A percentile compares a stretch with the other conserved stretches of the same genome.
These are phyloP conservation scores for Termitomyces sp. DNA, from an alignment of 768 basidiomycete species.

Conservation along the genomic window DNA sequence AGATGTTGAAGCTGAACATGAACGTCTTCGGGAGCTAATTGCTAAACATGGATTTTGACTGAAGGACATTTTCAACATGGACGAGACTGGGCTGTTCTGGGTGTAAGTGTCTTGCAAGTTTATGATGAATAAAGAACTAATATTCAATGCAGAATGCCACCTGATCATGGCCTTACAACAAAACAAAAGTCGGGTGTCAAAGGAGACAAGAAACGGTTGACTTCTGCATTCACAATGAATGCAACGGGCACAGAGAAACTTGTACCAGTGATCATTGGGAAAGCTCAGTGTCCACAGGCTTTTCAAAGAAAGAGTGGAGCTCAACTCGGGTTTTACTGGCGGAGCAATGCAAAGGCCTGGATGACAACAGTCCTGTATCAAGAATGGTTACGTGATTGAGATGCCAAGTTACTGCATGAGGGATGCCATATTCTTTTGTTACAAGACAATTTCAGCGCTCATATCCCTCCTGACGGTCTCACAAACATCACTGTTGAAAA, in stretches of 20 bases:
- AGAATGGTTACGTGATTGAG: neutral
- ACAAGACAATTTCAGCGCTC: neutral
- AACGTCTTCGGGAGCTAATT: conserved; percentile 12
- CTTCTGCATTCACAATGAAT: neutral
- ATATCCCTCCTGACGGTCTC: neutral
- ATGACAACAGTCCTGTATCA: neutral
- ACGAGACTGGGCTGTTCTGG: no score
- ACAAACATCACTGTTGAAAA: neutral
- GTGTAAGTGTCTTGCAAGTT: no score
- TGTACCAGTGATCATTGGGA: neutral
- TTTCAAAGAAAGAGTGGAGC: neutral
- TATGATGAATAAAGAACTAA: neutral
- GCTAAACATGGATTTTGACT: no score
- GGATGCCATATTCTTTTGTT: neutral
- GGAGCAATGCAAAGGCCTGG: neutral
- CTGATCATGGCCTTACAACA: neutral
- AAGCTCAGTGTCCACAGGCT: neutral
- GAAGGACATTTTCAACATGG: no score
- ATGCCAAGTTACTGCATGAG: neutral
- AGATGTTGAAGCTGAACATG: conserved; percentile 21
- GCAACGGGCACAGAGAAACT: neutral
- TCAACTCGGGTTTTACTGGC: neutral
- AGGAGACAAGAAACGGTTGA: neutral
- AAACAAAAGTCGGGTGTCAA: neutral
- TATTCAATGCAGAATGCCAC: neutral